Conservation (phyloP, 2,329 filamentous ascomycete genomes). For the Xylariaceae sp. region DNA sequence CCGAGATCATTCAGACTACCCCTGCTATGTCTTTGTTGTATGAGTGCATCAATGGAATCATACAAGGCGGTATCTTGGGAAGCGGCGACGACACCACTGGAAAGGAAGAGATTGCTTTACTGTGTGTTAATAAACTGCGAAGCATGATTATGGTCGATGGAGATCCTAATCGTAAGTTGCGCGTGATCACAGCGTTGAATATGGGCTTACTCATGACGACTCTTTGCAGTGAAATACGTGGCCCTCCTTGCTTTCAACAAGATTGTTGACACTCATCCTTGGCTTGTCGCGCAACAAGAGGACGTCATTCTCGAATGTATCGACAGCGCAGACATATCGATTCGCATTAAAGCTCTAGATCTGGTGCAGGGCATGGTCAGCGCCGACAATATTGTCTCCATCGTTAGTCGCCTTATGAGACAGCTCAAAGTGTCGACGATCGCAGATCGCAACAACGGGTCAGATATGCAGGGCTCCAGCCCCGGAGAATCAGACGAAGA, state of each 20-base stretch:
- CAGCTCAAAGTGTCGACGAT: constrained; percentile 69
- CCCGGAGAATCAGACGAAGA: constrained; percentile 47
- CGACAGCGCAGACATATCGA: constrained; percentile 92
- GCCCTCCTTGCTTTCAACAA: constrained; percentile 92
- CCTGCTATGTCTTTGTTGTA: constrained; percentile 97
- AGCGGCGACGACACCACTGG: constrained; percentile 73
- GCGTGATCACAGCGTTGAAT: constrained; percentile 12
- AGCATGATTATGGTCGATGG: constrained; percentile 92
- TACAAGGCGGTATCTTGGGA: constrained; percentile 89
- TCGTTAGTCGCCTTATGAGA: constrained; percentile 81
- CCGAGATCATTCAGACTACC: constrained; percentile 88
- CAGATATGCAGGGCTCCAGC: constrained; percentile 42
- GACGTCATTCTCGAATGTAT: constrained; percentile 96
- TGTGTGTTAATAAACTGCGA: constrained; percentile 88
- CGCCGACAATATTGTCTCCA: constrained; percentile 72
- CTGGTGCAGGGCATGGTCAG: constrained; percentile 92
- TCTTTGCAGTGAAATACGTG: constrained; percentile 79
- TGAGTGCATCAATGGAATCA: constrained; percentile 97
- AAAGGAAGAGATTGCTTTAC: constrained; percentile 82
- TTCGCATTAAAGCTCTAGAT: constrained; percentile 86
- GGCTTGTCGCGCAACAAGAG: constrained; percentile 84
- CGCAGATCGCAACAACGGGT: constrained; percentile 41
- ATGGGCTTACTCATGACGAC: constrained; percentile 16
- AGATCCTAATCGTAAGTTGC: constrained; percentile 77
- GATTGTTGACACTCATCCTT: constrained; percentile 82